phyloP scores from a whole-genome alignment of 2,329 filamentous ascomycete species.

The Aspergillus sp. region DNA sequence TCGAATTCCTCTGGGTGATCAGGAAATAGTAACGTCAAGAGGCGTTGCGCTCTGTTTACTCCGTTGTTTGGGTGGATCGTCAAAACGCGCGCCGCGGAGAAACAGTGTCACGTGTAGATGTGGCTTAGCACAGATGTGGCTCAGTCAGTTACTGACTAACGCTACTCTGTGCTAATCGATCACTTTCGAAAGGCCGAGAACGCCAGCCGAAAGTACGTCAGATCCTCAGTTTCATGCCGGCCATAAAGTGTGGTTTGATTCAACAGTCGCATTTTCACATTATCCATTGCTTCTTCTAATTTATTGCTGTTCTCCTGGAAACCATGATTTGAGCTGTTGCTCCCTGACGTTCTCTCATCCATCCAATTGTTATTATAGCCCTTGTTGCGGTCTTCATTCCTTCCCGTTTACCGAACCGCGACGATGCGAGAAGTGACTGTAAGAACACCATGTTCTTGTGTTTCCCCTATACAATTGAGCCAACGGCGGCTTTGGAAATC shows the following conservation, averaged over 20 bases:
- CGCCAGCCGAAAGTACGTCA: constrained; percentile 16
- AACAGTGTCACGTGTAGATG: constrained; percentile 10
- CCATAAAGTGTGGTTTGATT: background rate
- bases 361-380: constrained; percentile 9
- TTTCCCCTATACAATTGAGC: background rate
- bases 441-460: constrained; percentile 8
- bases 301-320: constrained; percentile 2
- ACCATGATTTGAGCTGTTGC: constrained; percentile 19
- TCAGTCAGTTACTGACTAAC: background rate
- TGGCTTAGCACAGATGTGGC: constrained; percentile 2
- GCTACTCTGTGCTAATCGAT: no score
- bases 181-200: constrained; percentile 8
- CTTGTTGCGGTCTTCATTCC: constrained; percentile 21
- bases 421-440: constrained; percentile 29
- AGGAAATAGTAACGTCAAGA: background rate
- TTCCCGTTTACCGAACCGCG: constrained; percentile 11
- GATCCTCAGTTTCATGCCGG: constrained; percentile 2
- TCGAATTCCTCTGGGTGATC: background rate
- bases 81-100: constrained; percentile 15
- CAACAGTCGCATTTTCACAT: constrained; percentile 2
- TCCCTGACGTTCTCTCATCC: constrained; percentile 11
- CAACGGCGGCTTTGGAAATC: no score
- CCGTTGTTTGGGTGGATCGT: constrained; percentile 15
- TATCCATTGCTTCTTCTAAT: constrained; percentile 1
- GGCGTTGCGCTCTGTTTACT: constrained; percentile 14